Base-by-base conservation (phyloP, 768 basidiomycete genomes). In the Suillus decipiens region DNA sequence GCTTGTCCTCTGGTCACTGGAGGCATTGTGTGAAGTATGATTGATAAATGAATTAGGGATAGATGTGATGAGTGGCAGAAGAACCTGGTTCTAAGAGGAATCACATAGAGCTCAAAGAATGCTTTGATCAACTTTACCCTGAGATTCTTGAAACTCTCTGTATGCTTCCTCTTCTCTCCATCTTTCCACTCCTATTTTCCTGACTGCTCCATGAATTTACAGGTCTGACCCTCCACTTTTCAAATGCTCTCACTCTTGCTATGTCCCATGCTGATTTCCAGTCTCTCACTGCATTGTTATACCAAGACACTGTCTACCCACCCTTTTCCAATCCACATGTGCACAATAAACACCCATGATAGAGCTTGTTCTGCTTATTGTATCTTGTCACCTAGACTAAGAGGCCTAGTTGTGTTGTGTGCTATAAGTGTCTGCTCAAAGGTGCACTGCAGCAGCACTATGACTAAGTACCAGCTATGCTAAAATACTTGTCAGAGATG, bases 191-290 rank as follows among this genome's bases (percentile, higher is more conserved):
- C 17, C 31, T 31, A 31, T 24, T 56, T 41, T 36, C 19, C 33
- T 62, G 14, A 41, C 17, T 11, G 28, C 33, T 39, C 24, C 22
- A 33, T 59, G 41, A 12, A 56, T 65, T 17, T 31, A 5, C 64
- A 95, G 93, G 92, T 11, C 78, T 81, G 28, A 84, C 85, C 60
- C 90, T 87, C 2, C 82, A 89, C 66, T 82, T 85, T 17, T 77
- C 83, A 31, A 78, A 87, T 53, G 96, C 95, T 0, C 96, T 93
- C 72, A 77, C 81, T 14, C 84, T 98, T 7, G 95, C 95, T 2
- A 93, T 96, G 68, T 81, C 89, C 63, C 95, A 96, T 72, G 84
- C 82, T 33, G 96, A 98, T 75, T 97, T 92, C 77, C 79, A 83
- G 22, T 90, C 86, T 42, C 83, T 99, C n/a, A 93, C 90, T 36